Evolutionary conservation across 2,329 filamentous ascomycete species (phyloP).

Genomic region (Colletotrichum spinosum): DNA sequence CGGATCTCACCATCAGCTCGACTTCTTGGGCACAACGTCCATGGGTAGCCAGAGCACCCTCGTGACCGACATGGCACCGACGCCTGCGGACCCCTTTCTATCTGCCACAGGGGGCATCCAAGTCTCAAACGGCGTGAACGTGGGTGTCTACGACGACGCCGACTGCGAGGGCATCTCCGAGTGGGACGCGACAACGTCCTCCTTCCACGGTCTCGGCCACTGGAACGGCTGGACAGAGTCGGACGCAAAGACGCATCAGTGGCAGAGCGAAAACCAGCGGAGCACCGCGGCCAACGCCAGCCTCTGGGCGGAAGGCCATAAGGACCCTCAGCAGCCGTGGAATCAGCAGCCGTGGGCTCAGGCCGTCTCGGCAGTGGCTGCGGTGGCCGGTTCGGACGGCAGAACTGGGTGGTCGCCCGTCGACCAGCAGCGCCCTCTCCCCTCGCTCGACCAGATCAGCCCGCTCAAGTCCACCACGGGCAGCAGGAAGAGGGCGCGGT

Average conservation of each 20-base stretch:
- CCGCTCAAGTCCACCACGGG: conserved; percentile 35
- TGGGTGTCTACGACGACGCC: conserved; percentile 37
- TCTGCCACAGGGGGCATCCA: conserved; percentile 38
- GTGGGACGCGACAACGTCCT: conserved; percentile 34
- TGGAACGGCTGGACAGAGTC: conserved; percentile 38
- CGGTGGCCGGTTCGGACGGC: conserved; percentile 40
- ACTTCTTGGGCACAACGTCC: conserved; percentile 37
- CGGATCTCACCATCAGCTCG: conserved; percentile 37
- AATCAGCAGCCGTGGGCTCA: conserved; percentile 42
- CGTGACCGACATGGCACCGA: conserved; percentile 34
- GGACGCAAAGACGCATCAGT: conserved; percentile 34
- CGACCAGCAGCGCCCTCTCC: conserved; percentile 34
- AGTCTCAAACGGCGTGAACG: conserved; percentile 33
- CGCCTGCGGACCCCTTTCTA: conserved; percentile 36
- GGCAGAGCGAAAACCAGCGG: conserved; percentile 38
- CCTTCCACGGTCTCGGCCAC: conserved; percentile 35
- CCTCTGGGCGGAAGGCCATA: conserved; percentile 42
- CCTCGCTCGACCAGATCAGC: conserved; percentile 37
- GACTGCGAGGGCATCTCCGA: conserved; percentile 32
- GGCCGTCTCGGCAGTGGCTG: conserved; percentile 46
- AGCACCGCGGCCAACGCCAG: conserved; percentile 41
- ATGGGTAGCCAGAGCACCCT: conserved; percentile 38
- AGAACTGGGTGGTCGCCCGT: conserved; percentile 36
- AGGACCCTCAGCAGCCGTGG: conserved; percentile 49
- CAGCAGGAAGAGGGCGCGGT: conserved; percentile 36